Evolutionary conservation across 2,329 filamentous ascomycete genomes (phyloP).

Genomic region (Botrytis sinoallii): DNA sequence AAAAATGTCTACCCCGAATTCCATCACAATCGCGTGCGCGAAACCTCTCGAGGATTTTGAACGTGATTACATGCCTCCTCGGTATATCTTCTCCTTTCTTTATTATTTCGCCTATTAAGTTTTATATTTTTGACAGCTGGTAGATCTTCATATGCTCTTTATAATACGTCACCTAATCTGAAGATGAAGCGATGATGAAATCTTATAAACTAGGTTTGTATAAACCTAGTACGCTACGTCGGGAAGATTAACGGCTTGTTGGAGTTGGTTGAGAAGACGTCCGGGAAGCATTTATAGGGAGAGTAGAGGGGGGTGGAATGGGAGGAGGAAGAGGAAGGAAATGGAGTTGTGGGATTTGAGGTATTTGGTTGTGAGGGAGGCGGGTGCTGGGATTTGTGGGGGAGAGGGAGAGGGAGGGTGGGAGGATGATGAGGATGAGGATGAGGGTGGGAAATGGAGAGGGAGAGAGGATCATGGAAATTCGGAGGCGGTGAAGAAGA

Average conservation of each 20-base stretch:
- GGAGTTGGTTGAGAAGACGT: conserved; percentile 59
- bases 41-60: conserved; percentile 50
- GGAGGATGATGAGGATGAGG: conserved; percentile 57
- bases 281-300: conserved; percentile 59
- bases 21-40: conserved; percentile 48
- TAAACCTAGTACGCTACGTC: conserved; percentile 41
- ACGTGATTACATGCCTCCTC: conserved; percentile 46
- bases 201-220: conserved; percentile 47
- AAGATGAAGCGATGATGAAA: conserved; percentile 34
- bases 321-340: conserved; percentile 58
- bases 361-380: conserved; percentile 59
- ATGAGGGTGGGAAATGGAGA: conserved; percentile 38
- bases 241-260: conserved; percentile 52
- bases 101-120: not conserved
- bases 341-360: conserved; percentile 66
- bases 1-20: not conserved
- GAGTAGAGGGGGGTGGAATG: conserved; percentile 63
- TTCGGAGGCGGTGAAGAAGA: not conserved
- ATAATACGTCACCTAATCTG: not conserved
- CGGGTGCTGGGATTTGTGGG: conserved; percentile 53
- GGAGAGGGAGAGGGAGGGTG: conserved; percentile 53
- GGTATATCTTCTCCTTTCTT: conserved; percentile 14
- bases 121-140: conserved; percentile 16
- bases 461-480: not conserved
- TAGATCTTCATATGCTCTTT: not conserved